Conservation (phyloP, 192 early-diverging fungal species). For the Linnemannia schmuckeri region DNA sequence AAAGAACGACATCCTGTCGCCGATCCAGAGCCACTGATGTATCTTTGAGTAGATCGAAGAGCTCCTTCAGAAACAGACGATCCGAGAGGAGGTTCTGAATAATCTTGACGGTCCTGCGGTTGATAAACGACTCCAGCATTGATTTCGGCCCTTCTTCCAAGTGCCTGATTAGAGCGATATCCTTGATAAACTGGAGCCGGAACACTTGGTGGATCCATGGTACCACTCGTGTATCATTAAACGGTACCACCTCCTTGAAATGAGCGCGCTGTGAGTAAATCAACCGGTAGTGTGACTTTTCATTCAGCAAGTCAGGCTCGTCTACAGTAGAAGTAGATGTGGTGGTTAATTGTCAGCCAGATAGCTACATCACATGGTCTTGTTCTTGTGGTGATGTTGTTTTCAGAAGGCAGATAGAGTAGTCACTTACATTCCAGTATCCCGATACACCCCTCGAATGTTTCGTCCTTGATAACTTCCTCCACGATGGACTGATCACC, state of each 20-base stretch:
- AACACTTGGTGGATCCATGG: constrained; percentile 89
- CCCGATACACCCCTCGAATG: constrained; percentile 76
- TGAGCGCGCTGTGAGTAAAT: constrained; percentile 69
- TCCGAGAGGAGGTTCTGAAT: constrained; percentile 77
- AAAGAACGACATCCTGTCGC: constrained; percentile 81
- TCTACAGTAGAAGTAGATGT: constrained; percentile 60
- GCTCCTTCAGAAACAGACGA: constrained; percentile 70
- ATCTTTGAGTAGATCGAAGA: constrained; percentile 76
- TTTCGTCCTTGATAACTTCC: constrained; percentile 79
- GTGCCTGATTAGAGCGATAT: constrained; percentile 79
- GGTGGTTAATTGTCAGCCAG: not conserved
- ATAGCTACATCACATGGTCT: not conserved
- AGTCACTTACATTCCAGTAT: constrained; percentile 84
- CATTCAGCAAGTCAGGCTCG: constrained; percentile 75
- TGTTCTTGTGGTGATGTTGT: not conserved
- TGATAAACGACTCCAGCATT: constrained; percentile 77
- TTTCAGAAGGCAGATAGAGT: not conserved
- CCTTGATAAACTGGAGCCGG: constrained; percentile 88
- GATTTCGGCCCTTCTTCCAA: constrained; percentile 83
- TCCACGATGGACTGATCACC: constrained; percentile 83
- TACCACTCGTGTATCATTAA: constrained; percentile 73
- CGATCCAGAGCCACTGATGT: constrained; percentile 56
- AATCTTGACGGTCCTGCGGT: constrained; percentile 88
- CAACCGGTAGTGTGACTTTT: constrained; percentile 78
- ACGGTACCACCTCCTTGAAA: constrained; percentile 83